Evolutionary conservation across 75 land plant species (phyloP).

Genomic region (Picea glauca): DNA sequence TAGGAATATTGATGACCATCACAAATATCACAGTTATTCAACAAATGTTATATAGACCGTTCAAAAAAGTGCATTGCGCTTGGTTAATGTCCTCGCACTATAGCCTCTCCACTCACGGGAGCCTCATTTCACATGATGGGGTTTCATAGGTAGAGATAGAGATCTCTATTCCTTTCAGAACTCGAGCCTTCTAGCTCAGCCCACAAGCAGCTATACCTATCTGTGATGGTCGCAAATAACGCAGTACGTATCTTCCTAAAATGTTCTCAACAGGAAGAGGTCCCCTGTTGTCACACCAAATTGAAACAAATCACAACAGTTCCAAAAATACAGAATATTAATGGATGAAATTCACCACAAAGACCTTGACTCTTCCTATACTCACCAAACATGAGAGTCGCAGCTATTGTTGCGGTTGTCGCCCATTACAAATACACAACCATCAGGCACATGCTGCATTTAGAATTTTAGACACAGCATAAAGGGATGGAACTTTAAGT

Average conservation of each 20-base stretch:
- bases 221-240: constrained; percentile 33
- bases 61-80: too few species aligned
- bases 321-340: not conserved
- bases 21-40: too few species aligned
- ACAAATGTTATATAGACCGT: too few species aligned
- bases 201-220: not conserved
- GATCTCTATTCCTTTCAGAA: not conserved
- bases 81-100: too few species aligned
- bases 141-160: not conserved
- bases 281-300: constrained; percentile 21
- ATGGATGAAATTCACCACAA: too few species aligned
- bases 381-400: constrained; percentile 68
- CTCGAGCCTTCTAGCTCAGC: not conserved
- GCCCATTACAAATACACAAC: constrained; percentile 71
- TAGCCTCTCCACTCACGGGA: too few species aligned
- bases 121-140: not conserved
- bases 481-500: not conserved
- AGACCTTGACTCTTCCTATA: not conserved
- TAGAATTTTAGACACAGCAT: constrained; percentile 3
- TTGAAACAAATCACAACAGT: not conserved
- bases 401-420: constrained; percentile 73
- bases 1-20: not conserved
- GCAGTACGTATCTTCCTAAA: constrained; percentile 33
- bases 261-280: constrained; percentile 41
- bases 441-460: constrained; percentile 55